These are phyloP conservation scores for Ogataea hybrid DNA, from an alignment of 1,139 yeast genomes.

Conservation along the genomic window DNA sequence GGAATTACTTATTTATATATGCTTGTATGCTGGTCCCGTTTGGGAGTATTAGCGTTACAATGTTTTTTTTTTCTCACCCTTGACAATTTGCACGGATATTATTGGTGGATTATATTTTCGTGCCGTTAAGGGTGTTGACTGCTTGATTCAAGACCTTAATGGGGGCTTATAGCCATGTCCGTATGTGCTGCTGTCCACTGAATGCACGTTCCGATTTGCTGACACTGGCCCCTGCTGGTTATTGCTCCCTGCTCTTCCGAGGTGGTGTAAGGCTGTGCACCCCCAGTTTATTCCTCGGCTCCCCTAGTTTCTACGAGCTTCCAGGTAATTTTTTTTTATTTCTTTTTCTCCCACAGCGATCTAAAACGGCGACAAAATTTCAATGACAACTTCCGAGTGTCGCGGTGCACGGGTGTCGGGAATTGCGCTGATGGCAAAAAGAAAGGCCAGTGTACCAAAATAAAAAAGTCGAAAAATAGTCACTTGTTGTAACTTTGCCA, in stretches of 20 bases:
- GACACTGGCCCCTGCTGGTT: too few relatives aligned
- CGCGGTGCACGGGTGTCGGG: slow-evolving; percentile 8
- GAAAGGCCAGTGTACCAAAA: slow-evolving; percentile 1
- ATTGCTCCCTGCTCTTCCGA: neutral
- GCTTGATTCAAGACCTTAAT: too few relatives aligned
- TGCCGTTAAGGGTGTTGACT: too few relatives aligned
- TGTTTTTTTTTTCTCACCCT: slow-evolving; percentile 8
- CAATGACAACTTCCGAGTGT: neutral
- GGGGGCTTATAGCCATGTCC: too few relatives aligned
- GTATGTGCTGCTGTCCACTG: too few relatives aligned
- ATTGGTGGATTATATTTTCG: slow-evolving; percentile 10
- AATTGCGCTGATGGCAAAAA: slow-evolving; percentile 10
- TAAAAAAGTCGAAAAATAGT: slow-evolving; percentile 4
- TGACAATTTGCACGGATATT: slow-evolving; percentile 14
- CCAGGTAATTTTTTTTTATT: neutral
- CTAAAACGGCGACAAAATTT: neutral
- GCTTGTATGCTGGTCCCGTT: slow-evolving; percentile 4
- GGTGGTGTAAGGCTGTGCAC: slow-evolving; percentile 4
- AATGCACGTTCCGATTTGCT: too few relatives aligned
- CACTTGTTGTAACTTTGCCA: neutral
- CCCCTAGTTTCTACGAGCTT: neutral
- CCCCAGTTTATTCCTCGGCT: neutral
- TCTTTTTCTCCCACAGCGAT: neutral
- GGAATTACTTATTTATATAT: slow-evolving; percentile 4
- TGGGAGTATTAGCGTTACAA: slow-evolving; percentile 1